phyloP scores from a whole-genome alignment of 1,139 yeast genomes.

The Hanseniaspora uvarum region DNA sequence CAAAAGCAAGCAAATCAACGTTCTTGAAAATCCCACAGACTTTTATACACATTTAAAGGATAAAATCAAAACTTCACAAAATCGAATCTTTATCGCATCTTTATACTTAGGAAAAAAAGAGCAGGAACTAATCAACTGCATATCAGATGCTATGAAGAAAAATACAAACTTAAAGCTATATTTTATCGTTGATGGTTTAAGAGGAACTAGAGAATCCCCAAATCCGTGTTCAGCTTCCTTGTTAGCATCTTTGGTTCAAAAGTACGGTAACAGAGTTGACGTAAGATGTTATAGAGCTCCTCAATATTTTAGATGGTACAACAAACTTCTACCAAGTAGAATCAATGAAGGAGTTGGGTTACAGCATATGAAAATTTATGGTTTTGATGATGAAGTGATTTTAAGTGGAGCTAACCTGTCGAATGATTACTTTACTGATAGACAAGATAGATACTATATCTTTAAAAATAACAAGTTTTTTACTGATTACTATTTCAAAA shows the following conservation, averaged over 20 bases:
- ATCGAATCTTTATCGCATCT: slow-evolving; percentile 69
- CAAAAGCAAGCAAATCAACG: slow-evolving; percentile 48
- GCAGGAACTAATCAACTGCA: slow-evolving; percentile 55
- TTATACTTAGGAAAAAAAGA: slow-evolving; percentile 79
- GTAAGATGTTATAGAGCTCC: slow-evolving; percentile 87
- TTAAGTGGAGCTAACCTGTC: slow-evolving; percentile 88
- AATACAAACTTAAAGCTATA: slow-evolving; percentile 58
- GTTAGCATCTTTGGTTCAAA: slow-evolving; percentile 54
- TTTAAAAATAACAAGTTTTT: slow-evolving; percentile 46
- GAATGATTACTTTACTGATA: slow-evolving; percentile 82
- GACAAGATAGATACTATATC: slow-evolving; percentile 85
- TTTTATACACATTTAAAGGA: slow-evolving; percentile 56
- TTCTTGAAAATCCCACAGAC: slow-evolving; percentile 54
- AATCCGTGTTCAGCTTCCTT: slow-evolving; percentile 64
- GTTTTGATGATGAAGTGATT: slow-evolving; percentile 82
- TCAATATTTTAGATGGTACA: slow-evolving; percentile 57
- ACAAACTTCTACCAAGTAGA: slow-evolving; percentile 62
- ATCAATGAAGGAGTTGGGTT: slow-evolving; percentile 85
- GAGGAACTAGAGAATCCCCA: slow-evolving; percentile 94
- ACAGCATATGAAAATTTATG: slow-evolving; percentile 96
- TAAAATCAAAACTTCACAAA: slow-evolving; percentile 46
- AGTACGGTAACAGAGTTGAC: slow-evolving; percentile 65
- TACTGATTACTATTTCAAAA: slow-evolving; percentile 59
- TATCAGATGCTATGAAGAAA: slow-evolving; percentile 46
- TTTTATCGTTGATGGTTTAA: slow-evolving; percentile 71